Evolutionary conservation across 2,329 filamentous ascomycete species (phyloP).

Genomic region (Monosporascus sp.): DNA sequence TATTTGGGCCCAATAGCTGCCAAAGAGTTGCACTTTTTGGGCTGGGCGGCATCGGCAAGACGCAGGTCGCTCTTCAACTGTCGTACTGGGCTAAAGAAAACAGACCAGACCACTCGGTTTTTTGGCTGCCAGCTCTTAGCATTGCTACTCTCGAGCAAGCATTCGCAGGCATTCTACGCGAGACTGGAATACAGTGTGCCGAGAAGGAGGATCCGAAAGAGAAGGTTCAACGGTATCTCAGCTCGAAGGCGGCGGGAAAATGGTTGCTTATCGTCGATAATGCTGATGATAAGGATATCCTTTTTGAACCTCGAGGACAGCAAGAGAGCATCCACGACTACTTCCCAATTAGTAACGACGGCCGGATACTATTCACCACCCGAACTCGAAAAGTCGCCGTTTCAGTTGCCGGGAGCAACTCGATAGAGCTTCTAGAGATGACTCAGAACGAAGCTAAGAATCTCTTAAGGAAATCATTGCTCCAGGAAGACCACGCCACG

Average conservation of each 20-base stretch:
- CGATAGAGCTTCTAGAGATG: slow-evolving; percentile 27
- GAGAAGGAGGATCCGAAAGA: slow-evolving; percentile 54
- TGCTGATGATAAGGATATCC: slow-evolving; percentile 30
- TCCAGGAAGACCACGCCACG: slow-evolving; percentile 9
- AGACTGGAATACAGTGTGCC: slow-evolving; percentile 33
- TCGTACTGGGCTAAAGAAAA: slow-evolving; percentile 32
- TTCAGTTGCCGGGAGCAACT: slow-evolving; percentile 15
- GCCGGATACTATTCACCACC: slow-evolving; percentile 32
- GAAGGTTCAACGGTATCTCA: slow-evolving; percentile 43
- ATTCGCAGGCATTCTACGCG: slow-evolving; percentile 27
- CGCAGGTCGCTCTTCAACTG: slow-evolving; percentile 33
- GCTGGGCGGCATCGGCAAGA: slow-evolving; percentile 37
- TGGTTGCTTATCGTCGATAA: slow-evolving; percentile 40
- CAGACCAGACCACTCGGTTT: slow-evolving; percentile 31
- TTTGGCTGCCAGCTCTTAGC: slow-evolving; percentile 39
- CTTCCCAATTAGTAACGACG: slow-evolving; percentile 27
- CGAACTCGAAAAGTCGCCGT: slow-evolving; percentile 26
- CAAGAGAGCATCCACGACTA: slow-evolving; percentile 19
- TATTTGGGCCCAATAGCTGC: background rate
- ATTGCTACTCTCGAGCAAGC: slow-evolving; percentile 34
- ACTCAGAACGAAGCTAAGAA: slow-evolving; percentile 16
- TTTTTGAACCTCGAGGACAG: slow-evolving; percentile 10
- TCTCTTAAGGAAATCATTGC: slow-evolving; percentile 22
- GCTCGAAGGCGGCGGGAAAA: slow-evolving; percentile 18
- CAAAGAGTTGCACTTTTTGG: slow-evolving; percentile 25